phyloP scores from a whole-genome alignment of 768 basidiomycete species.

The Lactarius tabidus region DNA sequence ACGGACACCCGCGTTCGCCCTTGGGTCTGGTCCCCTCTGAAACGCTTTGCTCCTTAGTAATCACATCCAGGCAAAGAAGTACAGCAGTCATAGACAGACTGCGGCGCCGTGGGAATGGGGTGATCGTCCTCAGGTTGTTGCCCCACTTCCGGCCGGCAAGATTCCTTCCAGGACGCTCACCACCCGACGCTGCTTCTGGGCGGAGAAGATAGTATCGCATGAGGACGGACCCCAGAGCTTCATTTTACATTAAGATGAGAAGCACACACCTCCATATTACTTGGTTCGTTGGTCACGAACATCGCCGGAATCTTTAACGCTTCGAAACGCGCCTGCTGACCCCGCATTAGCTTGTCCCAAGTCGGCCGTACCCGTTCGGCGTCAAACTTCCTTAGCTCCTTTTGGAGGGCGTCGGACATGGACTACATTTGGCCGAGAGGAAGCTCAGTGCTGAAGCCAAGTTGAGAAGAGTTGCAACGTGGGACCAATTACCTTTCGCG shows the following conservation, averaged over 20 bases:
- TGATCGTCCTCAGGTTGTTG: constrained; percentile 8
- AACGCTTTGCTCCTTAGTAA: not conserved
- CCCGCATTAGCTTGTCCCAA: constrained; percentile 71
- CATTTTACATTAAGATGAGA: constrained; percentile 5
- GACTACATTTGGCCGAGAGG: constrained; percentile 41
- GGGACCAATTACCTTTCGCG: constrained; percentile 47
- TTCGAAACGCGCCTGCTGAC: constrained; percentile 65
- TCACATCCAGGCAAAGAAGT: constrained; percentile 1
- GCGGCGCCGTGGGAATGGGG: not conserved
- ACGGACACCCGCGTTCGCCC: constrained; percentile 2
- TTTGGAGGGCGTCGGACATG: constrained; percentile 58
- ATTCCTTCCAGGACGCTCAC: constrained; percentile 63
- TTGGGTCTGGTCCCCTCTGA: constrained; percentile 8
- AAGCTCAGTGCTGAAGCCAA: constrained; percentile 8
- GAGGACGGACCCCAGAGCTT: not conserved
- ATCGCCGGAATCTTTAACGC: constrained; percentile 64
- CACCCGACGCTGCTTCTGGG: constrained; percentile 65
- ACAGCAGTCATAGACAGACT: not conserved
- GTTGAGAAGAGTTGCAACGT: constrained; percentile 27
- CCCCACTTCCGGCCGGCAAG: constrained; percentile 28
- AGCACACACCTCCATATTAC: constrained; percentile 54
- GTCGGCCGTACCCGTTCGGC: constrained; percentile 61
- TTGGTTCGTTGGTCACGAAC: constrained; percentile 48
- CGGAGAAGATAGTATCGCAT: not conserved
- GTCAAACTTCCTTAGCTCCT: constrained; percentile 66